phyloP scores from a whole-genome alignment of 73 alveolate genomes.

The Tetrahymena malaccensis region DNA sequence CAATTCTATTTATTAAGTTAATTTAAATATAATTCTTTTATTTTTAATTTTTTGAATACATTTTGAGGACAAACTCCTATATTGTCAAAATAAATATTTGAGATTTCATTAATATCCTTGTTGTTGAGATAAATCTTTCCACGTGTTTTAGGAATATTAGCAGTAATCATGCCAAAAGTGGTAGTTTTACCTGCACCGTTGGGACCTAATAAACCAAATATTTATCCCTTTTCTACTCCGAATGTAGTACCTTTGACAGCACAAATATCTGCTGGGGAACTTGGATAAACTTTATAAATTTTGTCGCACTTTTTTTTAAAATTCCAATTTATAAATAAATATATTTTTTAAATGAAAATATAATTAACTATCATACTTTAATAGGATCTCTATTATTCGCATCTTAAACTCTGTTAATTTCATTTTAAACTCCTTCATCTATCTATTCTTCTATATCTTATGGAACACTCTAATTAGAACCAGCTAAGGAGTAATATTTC shows the following conservation, averaged over 20 bases:
- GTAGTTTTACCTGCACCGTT: slow-evolving; percentile 87
- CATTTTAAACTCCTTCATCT: background rate
- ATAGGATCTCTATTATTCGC: background rate
- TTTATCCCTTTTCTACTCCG: slow-evolving; percentile 54
- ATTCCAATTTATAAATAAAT: too few species aligned
- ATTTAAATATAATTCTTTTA: background rate
- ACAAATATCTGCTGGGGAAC: slow-evolving; percentile 15
- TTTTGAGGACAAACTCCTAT: slow-evolving; percentile 61
- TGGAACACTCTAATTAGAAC: background rate
- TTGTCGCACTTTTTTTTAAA: background rate
- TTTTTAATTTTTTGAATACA: background rate
- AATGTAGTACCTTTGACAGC: slow-evolving; percentile 66
- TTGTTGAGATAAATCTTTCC: slow-evolving; percentile 34
- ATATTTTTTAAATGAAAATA: too few species aligned
- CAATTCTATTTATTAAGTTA: background rate
- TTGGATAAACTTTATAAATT: slow-evolving; percentile 29
- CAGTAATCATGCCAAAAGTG: slow-evolving; percentile 58
- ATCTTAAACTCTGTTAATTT: background rate
- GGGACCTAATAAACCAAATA: slow-evolving; percentile 77
- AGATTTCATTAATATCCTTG: slow-evolving; percentile 7
- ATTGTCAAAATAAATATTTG: slow-evolving; percentile 17
- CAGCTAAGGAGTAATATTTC: background rate
- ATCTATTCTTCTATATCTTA: background rate
- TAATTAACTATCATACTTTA: background rate
- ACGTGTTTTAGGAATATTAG: slow-evolving; percentile 22